Percentiles rank a stretch among this genome's conserved stretches.
phyloP scores from a whole-genome alignment of 495 filamentous ascomycete species.

The Terfezia claveryi region DNA sequence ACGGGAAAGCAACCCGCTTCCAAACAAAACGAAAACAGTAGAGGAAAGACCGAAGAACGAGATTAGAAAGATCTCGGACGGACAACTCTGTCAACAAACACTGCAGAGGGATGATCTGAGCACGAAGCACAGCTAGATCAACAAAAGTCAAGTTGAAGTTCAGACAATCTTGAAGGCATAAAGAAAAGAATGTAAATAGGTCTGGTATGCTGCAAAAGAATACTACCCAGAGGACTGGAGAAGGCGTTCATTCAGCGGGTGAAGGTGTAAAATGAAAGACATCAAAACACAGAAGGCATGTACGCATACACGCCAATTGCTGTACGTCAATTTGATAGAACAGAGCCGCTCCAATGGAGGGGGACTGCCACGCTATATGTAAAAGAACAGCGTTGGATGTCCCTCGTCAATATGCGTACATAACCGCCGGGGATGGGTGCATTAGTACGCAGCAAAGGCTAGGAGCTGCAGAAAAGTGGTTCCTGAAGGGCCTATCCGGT shows the following conservation, averaged over 20 bases:
- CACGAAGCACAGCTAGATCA: neutral
- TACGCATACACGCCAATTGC: neutral
- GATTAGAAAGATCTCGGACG: too few species aligned
- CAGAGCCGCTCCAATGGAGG: neutral
- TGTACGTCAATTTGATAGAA: neutral
- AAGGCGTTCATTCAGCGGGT: neutral
- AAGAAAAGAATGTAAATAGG: too few species aligned
- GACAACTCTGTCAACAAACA: too few species aligned
- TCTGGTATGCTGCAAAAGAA: too few species aligned
- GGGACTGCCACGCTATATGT: neutral
- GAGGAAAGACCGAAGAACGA: neutral
- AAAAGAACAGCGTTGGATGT: neutral
- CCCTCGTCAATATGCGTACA: neutral
- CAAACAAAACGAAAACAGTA: neutral
- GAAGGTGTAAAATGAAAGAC: neutral
- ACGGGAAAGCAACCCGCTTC: neutral
- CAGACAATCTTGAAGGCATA: too few species aligned
- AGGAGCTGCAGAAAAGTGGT: too few species aligned
- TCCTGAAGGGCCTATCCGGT: too few species aligned
- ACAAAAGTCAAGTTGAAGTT: neutral
- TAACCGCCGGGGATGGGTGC: neutral
- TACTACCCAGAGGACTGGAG: neutral
- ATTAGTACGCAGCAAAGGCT: too few species aligned
- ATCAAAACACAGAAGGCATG: neutral
- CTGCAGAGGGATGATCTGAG: too few species aligned